Evolutionary conservation across 768 basidiomycete species (phyloP), one percentile per base, ranked within the genome.

Genomic region (Hysterangium stoloniferum): DNA sequence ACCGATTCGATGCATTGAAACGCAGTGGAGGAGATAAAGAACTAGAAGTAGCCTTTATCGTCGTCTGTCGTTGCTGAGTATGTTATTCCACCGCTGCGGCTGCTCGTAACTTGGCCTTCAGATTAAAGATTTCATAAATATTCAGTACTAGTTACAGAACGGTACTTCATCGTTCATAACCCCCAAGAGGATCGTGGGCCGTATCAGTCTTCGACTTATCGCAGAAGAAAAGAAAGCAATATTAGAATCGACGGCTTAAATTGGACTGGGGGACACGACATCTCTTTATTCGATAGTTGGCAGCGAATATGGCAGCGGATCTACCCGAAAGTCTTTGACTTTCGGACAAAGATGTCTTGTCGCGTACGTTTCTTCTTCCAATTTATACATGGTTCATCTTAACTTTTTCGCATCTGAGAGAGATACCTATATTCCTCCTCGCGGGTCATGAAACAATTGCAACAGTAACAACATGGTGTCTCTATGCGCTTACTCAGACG

Each of bases 291-390:
- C 57, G 84, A 22, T 67, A 85, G 4, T 66, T 85, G 36, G 71
- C 71, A 52, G 82, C 83, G 3, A 86, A 86, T 59, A 74, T 80
- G 66, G 74, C 78, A 0, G 74, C 72, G 1, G 79, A 86, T 58
- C 56, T 81, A 4, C 73, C 76, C 0, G 73, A 74, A 6, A 66
- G 56, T 38, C 80, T 82, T 58, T 66, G 67, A 31, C 65, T 86
- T 65, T 72, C 72, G 0, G 84, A 86, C 49, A 71, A 71, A 25
- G 84, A 86, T 53, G 78, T 86, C 13, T 52, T 82, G 2, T 67
- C 69, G 4, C 76, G 73, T 82, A 56, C 52, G 78, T 67, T 9
- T 24, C 27, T 6, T 29, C 9, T n/a, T 32, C 17, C 13, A 13
- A 11, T 20, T 6, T n/a, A n/a, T n/a, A n/a, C n/a, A n/a, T n/a